Evolutionary conservation across 352 stramenopile genomes (phyloP).

Genomic region (Thalassiosira hispida): DNA sequence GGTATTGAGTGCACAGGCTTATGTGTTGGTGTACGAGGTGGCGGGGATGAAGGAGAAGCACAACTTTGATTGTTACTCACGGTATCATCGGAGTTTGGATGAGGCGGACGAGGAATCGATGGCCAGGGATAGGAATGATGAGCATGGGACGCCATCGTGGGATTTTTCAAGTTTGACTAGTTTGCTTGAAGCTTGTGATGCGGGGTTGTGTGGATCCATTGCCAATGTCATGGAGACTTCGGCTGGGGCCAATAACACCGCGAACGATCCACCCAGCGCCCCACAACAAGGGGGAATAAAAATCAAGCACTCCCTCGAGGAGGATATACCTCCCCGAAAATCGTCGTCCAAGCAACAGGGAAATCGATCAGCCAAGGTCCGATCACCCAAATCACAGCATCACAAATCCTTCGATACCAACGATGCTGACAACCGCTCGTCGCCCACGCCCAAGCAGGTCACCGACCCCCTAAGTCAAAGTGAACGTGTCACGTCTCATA

Average conservation of each 20-base stretch:
- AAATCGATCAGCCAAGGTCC: slow-evolving; percentile 1
- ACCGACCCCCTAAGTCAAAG: background rate
- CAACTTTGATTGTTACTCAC: slow-evolving; percentile 61
- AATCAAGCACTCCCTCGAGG: slow-evolving; percentile 2
- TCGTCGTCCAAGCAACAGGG: too few species aligned
- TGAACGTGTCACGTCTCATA: slow-evolving; percentile 13
- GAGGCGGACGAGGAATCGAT: slow-evolving; percentile 22
- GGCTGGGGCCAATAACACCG: background rate
- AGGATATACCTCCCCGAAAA: background rate
- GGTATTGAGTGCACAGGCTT: slow-evolving; percentile 78
- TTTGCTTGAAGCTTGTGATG: slow-evolving; percentile 52
- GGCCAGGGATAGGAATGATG: background rate
- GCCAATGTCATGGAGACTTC: slow-evolving; percentile 28
- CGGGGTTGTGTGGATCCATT: slow-evolving; percentile 36
- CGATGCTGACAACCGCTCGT: too few species aligned
- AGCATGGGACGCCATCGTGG: slow-evolving; percentile 19
- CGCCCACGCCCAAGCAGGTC: slow-evolving; percentile 7
- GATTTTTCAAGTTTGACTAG: slow-evolving; percentile 47
- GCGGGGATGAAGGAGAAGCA: slow-evolving; percentile 74
- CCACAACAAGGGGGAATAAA: too few species aligned
- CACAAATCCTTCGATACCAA: slow-evolving; percentile 2
- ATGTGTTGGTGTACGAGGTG: slow-evolving; percentile 85
- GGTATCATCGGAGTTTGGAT: slow-evolving; percentile 52
- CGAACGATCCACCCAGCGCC: background rate
- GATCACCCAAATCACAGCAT: background rate